These are phyloP conservation scores for Rhynchosporium secalis DNA, from an alignment of 2,329 filamentous ascomycete species.

Conservation along the genomic window DNA sequence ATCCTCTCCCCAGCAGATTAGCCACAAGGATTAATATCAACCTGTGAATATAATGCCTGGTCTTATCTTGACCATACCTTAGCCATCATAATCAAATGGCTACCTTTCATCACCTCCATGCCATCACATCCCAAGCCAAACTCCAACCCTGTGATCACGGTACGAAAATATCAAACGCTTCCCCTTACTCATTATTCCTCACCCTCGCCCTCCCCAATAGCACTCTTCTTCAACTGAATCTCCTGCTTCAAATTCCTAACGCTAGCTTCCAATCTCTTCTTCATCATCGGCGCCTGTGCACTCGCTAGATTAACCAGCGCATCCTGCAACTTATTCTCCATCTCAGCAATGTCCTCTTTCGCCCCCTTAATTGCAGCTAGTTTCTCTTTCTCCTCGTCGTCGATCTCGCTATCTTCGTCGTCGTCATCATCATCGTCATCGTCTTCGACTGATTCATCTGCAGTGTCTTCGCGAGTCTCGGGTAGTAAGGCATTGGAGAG, in stretches of 20 bases:
- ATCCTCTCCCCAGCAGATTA: no score
- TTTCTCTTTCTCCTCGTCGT: conserved; percentile 52
- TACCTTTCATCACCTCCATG: no score
- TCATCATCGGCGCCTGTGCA: conserved; percentile 50
- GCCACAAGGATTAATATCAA: no score
- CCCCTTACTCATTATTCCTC: conserved; percentile 18
- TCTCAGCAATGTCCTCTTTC: conserved; percentile 54
- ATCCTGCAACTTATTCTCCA: conserved; percentile 51
- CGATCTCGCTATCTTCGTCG: conserved; percentile 45
- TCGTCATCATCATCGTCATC: conserved; percentile 45
- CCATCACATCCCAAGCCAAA: background rate
- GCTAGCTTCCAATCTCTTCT: conserved; percentile 49
- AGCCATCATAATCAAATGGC: no score
- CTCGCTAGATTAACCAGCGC: conserved; percentile 46
- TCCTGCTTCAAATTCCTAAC: conserved; percentile 53
- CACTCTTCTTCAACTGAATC: conserved; percentile 52
- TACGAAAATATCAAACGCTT: background rate
- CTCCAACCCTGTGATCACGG: background rate
- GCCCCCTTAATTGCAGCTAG: conserved; percentile 49
- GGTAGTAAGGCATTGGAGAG: conserved; percentile 27
- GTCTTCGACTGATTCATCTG: conserved; percentile 47
- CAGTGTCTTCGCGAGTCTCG: conserved; percentile 38
- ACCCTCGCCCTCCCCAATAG: conserved; percentile 41
- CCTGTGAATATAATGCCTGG: no score
- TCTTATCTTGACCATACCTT: no score